Base-by-base conservation (phyloP, 2,329 filamentous ascomycete species). In the Sarocladium kiliense region DNA sequence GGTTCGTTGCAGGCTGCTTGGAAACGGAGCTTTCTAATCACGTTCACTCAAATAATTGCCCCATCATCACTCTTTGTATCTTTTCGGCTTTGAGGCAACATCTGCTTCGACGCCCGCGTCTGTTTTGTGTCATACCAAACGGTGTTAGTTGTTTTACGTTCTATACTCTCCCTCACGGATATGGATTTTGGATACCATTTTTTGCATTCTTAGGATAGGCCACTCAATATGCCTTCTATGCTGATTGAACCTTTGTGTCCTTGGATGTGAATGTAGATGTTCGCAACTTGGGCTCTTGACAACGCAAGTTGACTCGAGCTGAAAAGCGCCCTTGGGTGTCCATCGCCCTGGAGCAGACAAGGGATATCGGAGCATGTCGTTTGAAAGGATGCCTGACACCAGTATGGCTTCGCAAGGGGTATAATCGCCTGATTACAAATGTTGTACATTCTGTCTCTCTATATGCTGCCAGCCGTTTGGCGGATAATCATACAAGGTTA, bases 401-500 rank as follows among this genome's bases (percentile, higher is more conserved):
- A n/a, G n/a, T n/a, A n/a, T n/a, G n/a, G n/a, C n/a, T n/a, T n/a
- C n/a, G n/a, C n/a, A n/a, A n/a, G n/a, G n/a, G n/a, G n/a, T n/a
- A n/a, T n/a, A n/a, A n/a, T n/a, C n/a, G n/a, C n/a, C n/a, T n/a
- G n/a, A n/a, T 47, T 47, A 47, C 23, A 27, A 47, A 27, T 51
- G 19, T 51, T 51, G 62, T 66, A 66, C 60, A 66, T 61, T 59
- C 63, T 58, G 23, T 58, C 58, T 54, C 61, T 65, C 58, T 64
- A 64, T 64, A 63, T 66, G 63, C 61, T 64, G 61, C 65, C 58
- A 23, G 23, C 18, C 26, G 3, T 11, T 41, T 19, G 44, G 16
- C 14, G 30, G 47, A 51, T 51, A 51, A 10, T 51, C 27, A 51
- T 64, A 66, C 61, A 62, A 32, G 44, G 23, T n/a, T 19, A 9